These are phyloP conservation scores for Russula sp. DNA, from an alignment of 768 basidiomycete genomes.

Conservation along the genomic window DNA sequence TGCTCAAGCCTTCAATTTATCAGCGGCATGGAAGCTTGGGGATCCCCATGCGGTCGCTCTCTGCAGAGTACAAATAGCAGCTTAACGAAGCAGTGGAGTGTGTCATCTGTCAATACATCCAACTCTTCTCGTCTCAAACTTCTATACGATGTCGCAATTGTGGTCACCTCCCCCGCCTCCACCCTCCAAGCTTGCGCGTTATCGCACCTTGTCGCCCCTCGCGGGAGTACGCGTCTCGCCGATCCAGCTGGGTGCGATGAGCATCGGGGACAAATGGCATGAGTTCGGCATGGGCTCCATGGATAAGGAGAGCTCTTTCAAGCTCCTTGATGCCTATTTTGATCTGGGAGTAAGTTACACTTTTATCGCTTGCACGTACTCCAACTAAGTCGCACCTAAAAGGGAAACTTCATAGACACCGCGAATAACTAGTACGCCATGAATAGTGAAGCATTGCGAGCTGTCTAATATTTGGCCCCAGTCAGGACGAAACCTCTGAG, in stretches of 20 bases:
- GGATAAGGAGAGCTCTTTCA: slow-evolving; percentile 34
- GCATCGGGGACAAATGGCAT: slow-evolving; percentile 36
- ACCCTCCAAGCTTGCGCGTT: slow-evolving; percentile 28
- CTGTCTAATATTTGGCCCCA: not conserved
- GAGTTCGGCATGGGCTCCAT: slow-evolving; percentile 31
- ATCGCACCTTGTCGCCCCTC: slow-evolving; percentile 32
- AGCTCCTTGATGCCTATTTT: slow-evolving; percentile 37
- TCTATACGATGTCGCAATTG: not conserved
- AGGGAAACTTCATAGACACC: slow-evolving; percentile 33
- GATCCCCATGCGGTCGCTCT: no score
- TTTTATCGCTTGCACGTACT: no score
- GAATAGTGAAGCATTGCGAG: not conserved
- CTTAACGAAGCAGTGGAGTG: not conserved
- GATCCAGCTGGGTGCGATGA: slow-evolving; percentile 35
- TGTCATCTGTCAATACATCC: not conserved
- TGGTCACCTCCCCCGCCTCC: slow-evolving; percentile 18
- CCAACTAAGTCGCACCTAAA: not conserved
- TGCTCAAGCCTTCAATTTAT: not conserved
- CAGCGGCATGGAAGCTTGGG: no score
- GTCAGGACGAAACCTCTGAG: slow-evolving; percentile 30
- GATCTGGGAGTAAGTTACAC: slow-evolving; percentile 27
- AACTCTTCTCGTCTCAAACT: not conserved
- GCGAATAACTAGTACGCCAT: slow-evolving; percentile 33
- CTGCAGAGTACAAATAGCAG: not conserved
- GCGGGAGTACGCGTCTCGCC: slow-evolving; percentile 37